Evolutionary conservation across 2,329 filamentous ascomycete genomes (phyloP).

Genomic region (Thielaviopsis populi): DNA sequence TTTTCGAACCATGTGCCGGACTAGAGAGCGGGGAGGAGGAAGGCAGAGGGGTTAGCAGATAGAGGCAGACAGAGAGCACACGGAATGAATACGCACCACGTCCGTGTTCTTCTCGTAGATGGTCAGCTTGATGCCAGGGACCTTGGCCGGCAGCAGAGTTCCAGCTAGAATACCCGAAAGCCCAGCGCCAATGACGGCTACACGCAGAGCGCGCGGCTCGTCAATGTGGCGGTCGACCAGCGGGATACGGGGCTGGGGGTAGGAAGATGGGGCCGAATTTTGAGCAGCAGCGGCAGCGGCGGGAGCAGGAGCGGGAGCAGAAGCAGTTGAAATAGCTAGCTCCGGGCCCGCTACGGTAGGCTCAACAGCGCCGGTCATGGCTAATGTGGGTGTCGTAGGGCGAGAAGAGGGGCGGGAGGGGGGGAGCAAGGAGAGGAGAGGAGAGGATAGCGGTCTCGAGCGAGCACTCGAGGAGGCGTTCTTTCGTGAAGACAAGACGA

Average conservation of each 20-base stretch:
- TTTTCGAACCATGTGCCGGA: constrained; percentile 39
- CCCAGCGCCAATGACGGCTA: constrained; percentile 27
- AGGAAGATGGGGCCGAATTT: neutral
- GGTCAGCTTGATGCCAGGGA: constrained; percentile 49
- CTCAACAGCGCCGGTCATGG: constrained; percentile 3
- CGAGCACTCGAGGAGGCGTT: too few relatives aligned
- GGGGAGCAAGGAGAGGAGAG: neutral
- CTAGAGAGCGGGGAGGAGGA: neutral
- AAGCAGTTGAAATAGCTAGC: neutral
- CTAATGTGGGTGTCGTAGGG: neutral
- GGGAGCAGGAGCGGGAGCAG: neutral
- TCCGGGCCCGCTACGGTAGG: constrained; percentile 1
- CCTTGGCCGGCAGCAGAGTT: constrained; percentile 50
- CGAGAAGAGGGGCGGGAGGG: neutral
- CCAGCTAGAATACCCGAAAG: constrained; percentile 37
- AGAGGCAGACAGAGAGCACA: neutral
- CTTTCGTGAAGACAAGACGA: neutral
- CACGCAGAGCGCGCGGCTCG: constrained; percentile 24
- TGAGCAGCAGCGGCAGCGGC: neutral
- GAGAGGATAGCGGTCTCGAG: neutral
- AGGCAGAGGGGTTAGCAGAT: neutral
- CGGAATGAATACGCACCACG: constrained; percentile 32
- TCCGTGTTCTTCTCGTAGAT: constrained; percentile 56
- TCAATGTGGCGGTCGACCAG: constrained; percentile 25
- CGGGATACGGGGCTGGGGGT: constrained; percentile 12